Conservation (phyloP, 352 stramenopile species). For the Phytophthora sojae region DNA sequence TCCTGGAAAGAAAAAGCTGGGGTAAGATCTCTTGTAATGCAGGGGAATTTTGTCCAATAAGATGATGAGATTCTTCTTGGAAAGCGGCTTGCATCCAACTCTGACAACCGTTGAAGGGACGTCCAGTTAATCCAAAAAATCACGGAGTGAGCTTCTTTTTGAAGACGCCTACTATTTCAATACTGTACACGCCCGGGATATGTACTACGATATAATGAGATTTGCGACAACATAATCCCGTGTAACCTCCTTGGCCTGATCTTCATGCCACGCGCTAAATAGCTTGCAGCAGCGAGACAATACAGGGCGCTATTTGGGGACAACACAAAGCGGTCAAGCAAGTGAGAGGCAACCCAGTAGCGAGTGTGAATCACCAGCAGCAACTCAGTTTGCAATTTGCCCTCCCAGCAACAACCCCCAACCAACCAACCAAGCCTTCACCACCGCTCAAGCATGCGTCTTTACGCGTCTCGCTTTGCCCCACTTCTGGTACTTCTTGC, state of each 20-base stretch:
- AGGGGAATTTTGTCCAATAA: no score
- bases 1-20: no score
- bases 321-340: background rate
- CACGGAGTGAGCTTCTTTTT: no score
- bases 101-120: no score
- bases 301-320: background rate
- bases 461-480: constrained; percentile 1
- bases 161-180: no score
- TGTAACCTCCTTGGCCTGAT: background rate
- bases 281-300: background rate
- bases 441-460: constrained; percentile 1
- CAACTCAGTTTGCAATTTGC: background rate
- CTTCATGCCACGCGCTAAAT: background rate
- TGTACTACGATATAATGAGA: no score
- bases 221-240: background rate
- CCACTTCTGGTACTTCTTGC: background rate
- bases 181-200: no score
- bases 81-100: no score
- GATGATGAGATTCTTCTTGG: no score
- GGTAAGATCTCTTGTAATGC: no score
- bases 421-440: background rate
- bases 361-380: no score
- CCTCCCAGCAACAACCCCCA: background rate
- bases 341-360: background rate
- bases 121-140: no score